Percentiles rank a stretch among this genome's conserved stretches.
These are phyloP conservation scores for Herpotrichia juniperi DNA, from an alignment of 2,329 filamentous ascomycete genomes.

Conservation along the genomic window DNA sequence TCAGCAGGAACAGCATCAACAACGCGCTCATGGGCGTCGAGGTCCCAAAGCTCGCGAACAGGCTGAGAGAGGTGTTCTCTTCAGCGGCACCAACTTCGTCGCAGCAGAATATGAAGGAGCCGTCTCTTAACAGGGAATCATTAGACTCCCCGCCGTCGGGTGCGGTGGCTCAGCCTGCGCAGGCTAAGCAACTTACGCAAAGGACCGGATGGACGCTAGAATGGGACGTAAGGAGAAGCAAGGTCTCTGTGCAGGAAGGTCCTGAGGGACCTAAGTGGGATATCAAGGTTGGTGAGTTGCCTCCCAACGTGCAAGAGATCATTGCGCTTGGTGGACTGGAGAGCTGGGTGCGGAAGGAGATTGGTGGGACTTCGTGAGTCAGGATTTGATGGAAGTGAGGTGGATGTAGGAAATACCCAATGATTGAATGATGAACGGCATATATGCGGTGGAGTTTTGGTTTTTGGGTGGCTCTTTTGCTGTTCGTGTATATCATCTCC, in stretches of 20 bases:
- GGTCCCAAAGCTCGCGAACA: constrained; percentile 68
- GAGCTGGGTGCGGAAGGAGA: constrained; percentile 80
- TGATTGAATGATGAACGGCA: neutral
- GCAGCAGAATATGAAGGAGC: constrained; percentile 56
- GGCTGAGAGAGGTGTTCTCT: constrained; percentile 67
- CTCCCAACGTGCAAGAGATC: constrained; percentile 78
- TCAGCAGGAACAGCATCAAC: constrained; percentile 78
- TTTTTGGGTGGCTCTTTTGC: too few species aligned
- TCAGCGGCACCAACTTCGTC: constrained; percentile 25
- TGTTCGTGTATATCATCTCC: neutral
- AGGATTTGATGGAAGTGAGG: neutral
- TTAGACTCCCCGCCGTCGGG: constrained; percentile 56
- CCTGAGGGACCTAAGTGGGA: constrained; percentile 71
- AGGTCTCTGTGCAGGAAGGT: constrained; percentile 74
- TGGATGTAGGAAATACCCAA: neutral
- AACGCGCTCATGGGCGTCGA: constrained; percentile 78
- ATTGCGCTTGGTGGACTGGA: constrained; percentile 71
- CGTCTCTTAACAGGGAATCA: constrained; percentile 56
- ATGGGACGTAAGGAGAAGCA: constrained; percentile 79
- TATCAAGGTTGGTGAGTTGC: constrained; percentile 81
- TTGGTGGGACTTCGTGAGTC: constrained; percentile 48
- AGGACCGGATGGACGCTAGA: constrained; percentile 82
- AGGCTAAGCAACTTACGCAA: constrained; percentile 66
- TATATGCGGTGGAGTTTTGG: neutral
- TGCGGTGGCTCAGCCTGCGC: constrained; percentile 42